phyloP scores from a whole-genome alignment of 2,329 filamentous ascomycete species.

The Aspergillus sp. region DNA sequence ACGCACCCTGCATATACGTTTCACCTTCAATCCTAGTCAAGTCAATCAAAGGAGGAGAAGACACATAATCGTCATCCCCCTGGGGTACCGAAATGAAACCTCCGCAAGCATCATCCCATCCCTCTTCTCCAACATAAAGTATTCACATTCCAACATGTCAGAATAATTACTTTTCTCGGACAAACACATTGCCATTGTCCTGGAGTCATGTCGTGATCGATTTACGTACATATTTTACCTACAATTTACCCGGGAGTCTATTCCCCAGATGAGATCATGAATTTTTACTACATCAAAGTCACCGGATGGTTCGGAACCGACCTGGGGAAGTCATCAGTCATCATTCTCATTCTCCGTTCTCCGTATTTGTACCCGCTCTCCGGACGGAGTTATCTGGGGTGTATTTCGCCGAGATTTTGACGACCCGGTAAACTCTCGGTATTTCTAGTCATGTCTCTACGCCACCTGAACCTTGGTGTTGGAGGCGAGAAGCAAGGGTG shows the following conservation, averaged over 20 bases:
- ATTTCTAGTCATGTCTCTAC: not conserved
- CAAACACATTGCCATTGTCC: no score
- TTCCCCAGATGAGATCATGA: not conserved
- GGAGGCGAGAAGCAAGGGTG: no score
- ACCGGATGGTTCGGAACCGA: not conserved
- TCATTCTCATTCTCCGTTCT: no score
- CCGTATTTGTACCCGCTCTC: no score
- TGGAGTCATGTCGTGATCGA: no score
- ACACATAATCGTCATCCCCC: not conserved
- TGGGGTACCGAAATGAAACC: conserved; percentile 11
- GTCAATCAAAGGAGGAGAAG: no score
- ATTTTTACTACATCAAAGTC: no score
- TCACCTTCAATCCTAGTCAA: no score
- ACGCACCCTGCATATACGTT: no score
- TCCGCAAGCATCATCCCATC: conserved; percentile 12
- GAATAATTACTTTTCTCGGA: no score
- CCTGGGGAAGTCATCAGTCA: not conserved
- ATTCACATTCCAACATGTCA: not conserved
- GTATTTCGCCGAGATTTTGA: not conserved
- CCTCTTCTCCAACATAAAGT: conserved; percentile 1
- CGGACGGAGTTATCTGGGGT: not conserved
- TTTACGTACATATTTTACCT: no score
- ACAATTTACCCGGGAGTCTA: not conserved
- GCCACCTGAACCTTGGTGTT: no score
- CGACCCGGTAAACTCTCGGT: not conserved